phyloP scores from a whole-genome alignment of 169 alveolate species.

The Plasmodium berghei region DNA sequence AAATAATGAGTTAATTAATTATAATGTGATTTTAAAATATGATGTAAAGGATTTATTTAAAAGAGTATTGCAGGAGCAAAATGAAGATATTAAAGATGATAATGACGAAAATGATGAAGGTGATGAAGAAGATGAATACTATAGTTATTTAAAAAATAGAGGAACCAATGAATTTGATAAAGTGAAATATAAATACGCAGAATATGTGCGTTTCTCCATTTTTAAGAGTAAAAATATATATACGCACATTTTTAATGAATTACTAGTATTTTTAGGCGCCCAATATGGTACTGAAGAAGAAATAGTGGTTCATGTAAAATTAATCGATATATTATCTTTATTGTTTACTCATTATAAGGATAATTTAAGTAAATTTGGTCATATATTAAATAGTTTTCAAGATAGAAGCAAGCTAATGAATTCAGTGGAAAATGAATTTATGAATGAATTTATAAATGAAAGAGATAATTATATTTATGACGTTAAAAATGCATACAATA shows the following conservation, averaged over 20 bases:
- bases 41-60: constrained; percentile 14
- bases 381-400: constrained; percentile 62
- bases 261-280: constrained; percentile 56
- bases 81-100: neutral
- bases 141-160: constrained; percentile 21
- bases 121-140: constrained; percentile 36
- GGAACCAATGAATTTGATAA: constrained; percentile 68
- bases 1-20: constrained; percentile 4
- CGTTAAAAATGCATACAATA: constrained; percentile 34
- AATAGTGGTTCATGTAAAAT: constrained; percentile 39
- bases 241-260: constrained; percentile 46
- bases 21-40: constrained; percentile 3
- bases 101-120: constrained; percentile 1
- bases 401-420: constrained; percentile 69
- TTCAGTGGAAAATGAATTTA: constrained; percentile 61
- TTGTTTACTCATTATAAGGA: constrained; percentile 47
- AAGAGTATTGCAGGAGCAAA: constrained; percentile 8
- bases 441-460: constrained; percentile 59
- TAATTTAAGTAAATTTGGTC: constrained; percentile 56
- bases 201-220: constrained; percentile 53
- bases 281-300: constrained; percentile 65
- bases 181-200: constrained; percentile 52
- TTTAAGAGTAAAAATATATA: constrained; percentile 29
- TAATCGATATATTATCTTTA: constrained; percentile 63
- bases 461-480: constrained; percentile 40